Conservation (phyloP, 2,329 filamentous ascomycete genomes). For the Gyromitra esculenta region DNA sequence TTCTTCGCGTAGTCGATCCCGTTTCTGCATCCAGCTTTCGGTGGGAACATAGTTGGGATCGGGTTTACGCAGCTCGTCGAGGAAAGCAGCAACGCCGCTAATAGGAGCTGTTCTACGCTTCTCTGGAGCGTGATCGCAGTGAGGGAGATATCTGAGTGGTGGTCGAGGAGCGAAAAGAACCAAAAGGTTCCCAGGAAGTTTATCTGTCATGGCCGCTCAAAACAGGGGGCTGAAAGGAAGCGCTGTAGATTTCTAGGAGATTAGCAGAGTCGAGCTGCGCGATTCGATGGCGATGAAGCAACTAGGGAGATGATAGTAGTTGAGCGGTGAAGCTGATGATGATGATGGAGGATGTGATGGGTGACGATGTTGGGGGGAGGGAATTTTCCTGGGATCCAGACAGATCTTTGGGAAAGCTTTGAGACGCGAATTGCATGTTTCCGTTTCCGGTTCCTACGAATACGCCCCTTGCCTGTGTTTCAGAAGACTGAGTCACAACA, state of each 20-base stretch:
- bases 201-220: slow-evolving; percentile 80
- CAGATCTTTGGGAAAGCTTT: slow-evolving; percentile 7
- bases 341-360: background rate
- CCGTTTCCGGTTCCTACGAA: slow-evolving; percentile 32
- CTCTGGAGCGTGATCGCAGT: slow-evolving; percentile 82
- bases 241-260: background rate
- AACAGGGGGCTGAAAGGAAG: slow-evolving; percentile 56
- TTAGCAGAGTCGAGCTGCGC: background rate
- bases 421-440: slow-evolving; percentile 35
- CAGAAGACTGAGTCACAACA: slow-evolving; percentile 24
- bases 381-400: slow-evolving; percentile 25
- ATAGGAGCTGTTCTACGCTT: slow-evolving; percentile 79
- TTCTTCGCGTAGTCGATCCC: slow-evolving; percentile 84
- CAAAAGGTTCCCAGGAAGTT: slow-evolving; percentile 89
- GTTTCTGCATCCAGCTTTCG: slow-evolving; percentile 90
- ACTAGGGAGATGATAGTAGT: slow-evolving; percentile 17
- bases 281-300: background rate
- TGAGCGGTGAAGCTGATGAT: slow-evolving; percentile 21
- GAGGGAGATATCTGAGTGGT: slow-evolving; percentile 86
- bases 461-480: slow-evolving; percentile 41
- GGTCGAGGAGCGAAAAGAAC: slow-evolving; percentile 95
- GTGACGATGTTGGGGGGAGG: background rate
- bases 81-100: slow-evolving; percentile 76
- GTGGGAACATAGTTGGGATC: slow-evolving; percentile 77
- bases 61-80: slow-evolving; percentile 80